Evolutionary conservation across 768 basidiomycete genomes (phyloP).

Genomic region (Lactifluus volemus): DNA sequence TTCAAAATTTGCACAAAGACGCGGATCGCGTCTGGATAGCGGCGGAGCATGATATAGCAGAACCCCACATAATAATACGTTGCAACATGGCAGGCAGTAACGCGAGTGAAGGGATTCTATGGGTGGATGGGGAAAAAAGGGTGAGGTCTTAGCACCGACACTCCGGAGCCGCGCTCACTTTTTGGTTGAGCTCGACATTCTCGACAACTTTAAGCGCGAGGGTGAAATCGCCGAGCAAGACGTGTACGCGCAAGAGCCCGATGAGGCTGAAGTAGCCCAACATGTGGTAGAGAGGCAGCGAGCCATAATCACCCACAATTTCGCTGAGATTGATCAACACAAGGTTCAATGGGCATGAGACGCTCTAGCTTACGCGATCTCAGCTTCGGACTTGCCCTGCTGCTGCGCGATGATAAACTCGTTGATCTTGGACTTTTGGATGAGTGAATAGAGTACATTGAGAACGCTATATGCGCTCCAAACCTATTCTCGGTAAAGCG

Average conservation of each 20-base stretch:
- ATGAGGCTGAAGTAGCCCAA: conserved; percentile 96
- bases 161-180: conserved; percentile 33
- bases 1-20: conserved; percentile 89
- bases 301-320: conserved; percentile 86
- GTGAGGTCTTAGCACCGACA: background rate
- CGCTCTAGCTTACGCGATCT: conserved; percentile 58
- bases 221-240: conserved; percentile 91
- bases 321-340: conserved; percentile 38
- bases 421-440: conserved; percentile 94
- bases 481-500: conserved; percentile 39
- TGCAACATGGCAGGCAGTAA: conserved; percentile 94
- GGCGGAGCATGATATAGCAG: conserved; percentile 91
- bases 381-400: conserved; percentile 70
- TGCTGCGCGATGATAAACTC: conserved; percentile 83
- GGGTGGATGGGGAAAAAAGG: background rate
- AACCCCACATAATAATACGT: conserved; percentile 95
- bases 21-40: conserved; percentile 93
- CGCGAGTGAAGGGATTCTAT: conserved; percentile 80
- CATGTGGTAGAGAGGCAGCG: conserved; percentile 83
- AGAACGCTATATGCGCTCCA: conserved; percentile 99
- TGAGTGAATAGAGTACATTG: conserved; percentile 96
- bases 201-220: conserved; percentile 94
- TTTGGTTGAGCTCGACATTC: conserved; percentile 85
- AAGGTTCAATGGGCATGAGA: background rate
- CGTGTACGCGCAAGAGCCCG: conserved; percentile 91